These are phyloP conservation scores for Lactarius deliciosus DNA, from an alignment of 768 basidiomycete genomes.

Conservation along the genomic window DNA sequence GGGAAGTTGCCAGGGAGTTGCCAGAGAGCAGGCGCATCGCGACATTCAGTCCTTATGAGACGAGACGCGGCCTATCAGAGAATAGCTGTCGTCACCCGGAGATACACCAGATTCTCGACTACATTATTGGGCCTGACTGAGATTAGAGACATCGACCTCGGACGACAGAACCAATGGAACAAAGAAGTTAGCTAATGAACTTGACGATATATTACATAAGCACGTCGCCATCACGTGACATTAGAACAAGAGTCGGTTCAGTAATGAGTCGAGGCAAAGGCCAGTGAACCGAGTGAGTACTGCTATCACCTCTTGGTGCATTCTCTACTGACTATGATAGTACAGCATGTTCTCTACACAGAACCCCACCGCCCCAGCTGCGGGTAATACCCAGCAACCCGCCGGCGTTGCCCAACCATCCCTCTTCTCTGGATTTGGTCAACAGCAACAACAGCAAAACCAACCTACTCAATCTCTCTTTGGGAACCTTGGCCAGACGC, in stretches of 20 bases:
- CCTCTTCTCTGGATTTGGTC: slow-evolving; percentile 23
- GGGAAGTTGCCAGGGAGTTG: no score
- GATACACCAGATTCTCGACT: background rate
- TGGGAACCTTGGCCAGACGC: slow-evolving; percentile 29
- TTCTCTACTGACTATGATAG: background rate
- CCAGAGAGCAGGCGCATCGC: background rate
- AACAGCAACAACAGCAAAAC: slow-evolving; percentile 35
- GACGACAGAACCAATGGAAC: background rate
- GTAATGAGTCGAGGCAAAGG: background rate
- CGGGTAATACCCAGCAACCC: background rate
- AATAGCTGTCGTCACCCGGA: background rate
- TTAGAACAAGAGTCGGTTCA: background rate
- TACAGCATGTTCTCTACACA: slow-evolving; percentile 11
- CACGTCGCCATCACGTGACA: background rate
- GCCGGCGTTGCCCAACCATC: slow-evolving; percentile 17
- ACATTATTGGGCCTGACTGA: background rate
- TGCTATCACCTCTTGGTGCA: background rate
- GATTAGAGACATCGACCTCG: background rate
- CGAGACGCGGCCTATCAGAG: background rate
- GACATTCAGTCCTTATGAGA: background rate
- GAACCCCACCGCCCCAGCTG: background rate
- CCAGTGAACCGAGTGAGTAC: background rate
- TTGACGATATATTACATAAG: background rate
- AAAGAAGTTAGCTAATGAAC: no score
- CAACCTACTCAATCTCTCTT: slow-evolving; percentile 35